A percentile compares a stretch with the other conserved stretches of the same genome.
Evolutionary conservation across 1,284 basidiomycete species (phyloP).

Genomic region (Macrocybe sp.): DNA sequence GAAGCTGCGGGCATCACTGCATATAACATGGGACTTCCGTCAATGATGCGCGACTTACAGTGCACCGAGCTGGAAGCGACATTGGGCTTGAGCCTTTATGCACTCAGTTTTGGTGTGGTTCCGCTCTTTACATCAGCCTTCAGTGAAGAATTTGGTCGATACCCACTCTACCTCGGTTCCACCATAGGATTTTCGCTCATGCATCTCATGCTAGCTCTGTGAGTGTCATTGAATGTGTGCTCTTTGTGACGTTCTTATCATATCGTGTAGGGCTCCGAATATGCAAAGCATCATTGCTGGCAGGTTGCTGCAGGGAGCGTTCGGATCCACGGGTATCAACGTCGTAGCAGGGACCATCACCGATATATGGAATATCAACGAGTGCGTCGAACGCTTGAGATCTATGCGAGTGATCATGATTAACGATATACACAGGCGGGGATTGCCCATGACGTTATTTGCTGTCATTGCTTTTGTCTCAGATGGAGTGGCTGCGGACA

Average conservation of each 20-base stretch:
- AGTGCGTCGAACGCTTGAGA: conserved; percentile 34
- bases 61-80: conserved; percentile 56
- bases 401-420: background rate
- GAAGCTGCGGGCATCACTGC: conserved; percentile 48
- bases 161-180: conserved; percentile 61
- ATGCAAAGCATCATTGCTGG: conserved; percentile 65
- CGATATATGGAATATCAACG: conserved; percentile 60
- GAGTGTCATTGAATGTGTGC: conserved; percentile 22
- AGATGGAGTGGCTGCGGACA: conserved; percentile 61
- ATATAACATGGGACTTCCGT: conserved; percentile 53
- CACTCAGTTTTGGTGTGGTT: conserved; percentile 64
- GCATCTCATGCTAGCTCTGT: conserved; percentile 61
- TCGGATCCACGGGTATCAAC: conserved; percentile 62
- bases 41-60: conserved; percentile 61
- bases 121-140: conserved; percentile 72
- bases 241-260: background rate
- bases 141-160: conserved; percentile 75
- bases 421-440: conserved; percentile 40
- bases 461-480: conserved; percentile 52
- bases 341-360: conserved; percentile 78
- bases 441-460: conserved; percentile 70
- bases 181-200: conserved; percentile 51
- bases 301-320: conserved; percentile 64
- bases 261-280: conserved; percentile 47
- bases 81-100: conserved; percentile 55